Conservation (phyloP, 306 rosid species). For the Vachellia collinsii region DNA sequence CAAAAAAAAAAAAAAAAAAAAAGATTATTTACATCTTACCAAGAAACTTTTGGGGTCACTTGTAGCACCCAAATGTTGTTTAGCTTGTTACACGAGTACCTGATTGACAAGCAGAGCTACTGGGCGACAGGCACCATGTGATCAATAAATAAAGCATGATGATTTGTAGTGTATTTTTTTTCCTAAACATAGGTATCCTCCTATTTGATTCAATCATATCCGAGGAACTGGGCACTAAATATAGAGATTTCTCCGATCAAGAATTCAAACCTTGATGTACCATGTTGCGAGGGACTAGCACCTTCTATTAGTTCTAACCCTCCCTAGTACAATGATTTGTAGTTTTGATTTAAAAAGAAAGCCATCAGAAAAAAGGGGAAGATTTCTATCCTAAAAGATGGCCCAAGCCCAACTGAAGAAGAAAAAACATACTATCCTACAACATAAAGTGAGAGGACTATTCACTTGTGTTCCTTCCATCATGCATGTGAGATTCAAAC, state of each 20-base stretch:
- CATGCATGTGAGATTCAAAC: neutral
- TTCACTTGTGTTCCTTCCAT: conserved; percentile 3
- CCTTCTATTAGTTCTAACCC: too few relatives aligned
- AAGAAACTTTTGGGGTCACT: conserved; percentile 14
- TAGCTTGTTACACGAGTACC: neutral
- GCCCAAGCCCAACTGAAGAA: neutral
- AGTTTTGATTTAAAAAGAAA: neutral
- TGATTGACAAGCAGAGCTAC: conserved; percentile 10
- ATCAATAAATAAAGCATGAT: neutral
- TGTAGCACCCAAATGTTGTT: neutral
- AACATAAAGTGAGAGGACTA: conserved; percentile 21
- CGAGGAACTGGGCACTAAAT: too few relatives aligned
- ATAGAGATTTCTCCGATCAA: too few relatives aligned
- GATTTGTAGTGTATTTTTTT: neutral
- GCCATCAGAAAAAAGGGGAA: neutral
- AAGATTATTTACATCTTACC: conserved; percentile 1
- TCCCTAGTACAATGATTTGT: neutral
- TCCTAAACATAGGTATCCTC: too few relatives aligned
- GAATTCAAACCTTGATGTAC: too few relatives aligned
- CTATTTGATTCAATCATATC: too few relatives aligned
- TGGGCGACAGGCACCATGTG: neutral
- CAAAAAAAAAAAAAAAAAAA: too few relatives aligned
- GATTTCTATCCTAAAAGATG: conserved; percentile 21
- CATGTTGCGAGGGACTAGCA: too few relatives aligned
- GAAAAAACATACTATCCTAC: neutral